A percentile compares a stretch with the other conserved stretches of the same genome.
Conservation (phyloP, 78 protist genomes). For the Pigoraptor vietnamica region DNA sequence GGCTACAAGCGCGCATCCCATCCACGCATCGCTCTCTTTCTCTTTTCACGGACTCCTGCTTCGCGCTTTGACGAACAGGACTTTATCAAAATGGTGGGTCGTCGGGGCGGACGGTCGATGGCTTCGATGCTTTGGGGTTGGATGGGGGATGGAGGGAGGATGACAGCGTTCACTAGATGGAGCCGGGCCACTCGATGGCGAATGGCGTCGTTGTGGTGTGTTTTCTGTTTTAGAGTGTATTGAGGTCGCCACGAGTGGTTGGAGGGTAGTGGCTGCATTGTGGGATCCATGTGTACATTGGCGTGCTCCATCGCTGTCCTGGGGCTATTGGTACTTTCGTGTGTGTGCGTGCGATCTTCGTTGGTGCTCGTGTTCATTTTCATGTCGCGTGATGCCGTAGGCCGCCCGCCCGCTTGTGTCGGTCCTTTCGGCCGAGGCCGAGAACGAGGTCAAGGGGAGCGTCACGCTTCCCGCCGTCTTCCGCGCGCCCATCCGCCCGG, state of each 20-base stretch:
- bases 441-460: conserved; percentile 10
- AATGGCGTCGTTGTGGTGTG: neutral
- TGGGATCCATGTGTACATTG: neutral
- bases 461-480: conserved; percentile 86
- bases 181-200: neutral
- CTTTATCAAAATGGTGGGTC: too few species aligned
- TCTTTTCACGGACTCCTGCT: too few species aligned
- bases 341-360: neutral
- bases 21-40: too few species aligned
- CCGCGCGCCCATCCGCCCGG: conserved; percentile 90
- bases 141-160: too few species aligned
- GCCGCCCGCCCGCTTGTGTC: conserved; percentile 37
- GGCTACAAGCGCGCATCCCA: too few species aligned
- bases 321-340: neutral
- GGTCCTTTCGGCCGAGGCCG: conserved; percentile 15
- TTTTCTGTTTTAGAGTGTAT: neutral
- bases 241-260: neutral
- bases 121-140: too few species aligned
- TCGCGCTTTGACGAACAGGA: too few species aligned
- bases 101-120: too few species aligned
- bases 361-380: neutral
- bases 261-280: neutral
- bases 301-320: neutral
- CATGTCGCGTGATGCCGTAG: too few species aligned
- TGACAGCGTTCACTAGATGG: neutral